phyloP scores from a whole-genome alignment of 495 filamentous ascomycete genomes.

The Neurospora sp. region DNA sequence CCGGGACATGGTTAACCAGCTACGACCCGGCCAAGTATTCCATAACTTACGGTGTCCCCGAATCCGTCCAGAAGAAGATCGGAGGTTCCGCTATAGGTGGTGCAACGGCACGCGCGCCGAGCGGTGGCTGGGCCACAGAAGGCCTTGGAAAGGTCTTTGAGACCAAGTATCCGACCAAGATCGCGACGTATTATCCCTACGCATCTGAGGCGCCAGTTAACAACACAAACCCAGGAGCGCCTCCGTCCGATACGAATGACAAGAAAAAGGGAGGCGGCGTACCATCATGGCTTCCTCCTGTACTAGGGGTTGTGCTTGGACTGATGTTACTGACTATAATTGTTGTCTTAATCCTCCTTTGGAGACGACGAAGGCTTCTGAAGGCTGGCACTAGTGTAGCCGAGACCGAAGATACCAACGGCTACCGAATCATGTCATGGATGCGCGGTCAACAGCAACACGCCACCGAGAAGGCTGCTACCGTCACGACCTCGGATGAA shows the following conservation, averaged over 20 bases:
- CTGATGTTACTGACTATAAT: conserved; percentile 47
- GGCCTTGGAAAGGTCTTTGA: conserved; percentile 44
- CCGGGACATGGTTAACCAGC: conserved; percentile 40
- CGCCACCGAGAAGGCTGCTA: conserved; percentile 32
- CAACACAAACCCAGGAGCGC: conserved; percentile 22
- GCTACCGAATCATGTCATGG: conserved; percentile 34
- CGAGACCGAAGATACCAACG: conserved; percentile 34
- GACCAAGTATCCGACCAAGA: conserved; percentile 45
- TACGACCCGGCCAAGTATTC: conserved; percentile 51
- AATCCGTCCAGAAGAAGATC: conserved; percentile 44
- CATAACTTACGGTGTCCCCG: conserved; percentile 49
- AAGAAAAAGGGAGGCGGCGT: conserved; percentile 27
- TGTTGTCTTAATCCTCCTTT: conserved; percentile 44
- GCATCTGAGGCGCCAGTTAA: conserved; percentile 16
- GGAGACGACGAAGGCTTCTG: conserved; percentile 36
- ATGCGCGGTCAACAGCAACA: conserved; percentile 24
- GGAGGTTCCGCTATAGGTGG: conserved; percentile 53
- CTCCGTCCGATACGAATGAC: background rate
- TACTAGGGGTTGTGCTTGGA: conserved; percentile 58
- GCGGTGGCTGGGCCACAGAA: conserved; percentile 37
- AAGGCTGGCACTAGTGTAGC: conserved; percentile 25
- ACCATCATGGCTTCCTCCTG: conserved; percentile 50
- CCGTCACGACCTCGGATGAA: conserved; percentile 36
- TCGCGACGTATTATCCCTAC: conserved; percentile 55
- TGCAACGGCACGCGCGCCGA: conserved; percentile 42